Conservation (phyloP, 805 yeast genomes). For the Zygoascus bituminiphila region DNA sequence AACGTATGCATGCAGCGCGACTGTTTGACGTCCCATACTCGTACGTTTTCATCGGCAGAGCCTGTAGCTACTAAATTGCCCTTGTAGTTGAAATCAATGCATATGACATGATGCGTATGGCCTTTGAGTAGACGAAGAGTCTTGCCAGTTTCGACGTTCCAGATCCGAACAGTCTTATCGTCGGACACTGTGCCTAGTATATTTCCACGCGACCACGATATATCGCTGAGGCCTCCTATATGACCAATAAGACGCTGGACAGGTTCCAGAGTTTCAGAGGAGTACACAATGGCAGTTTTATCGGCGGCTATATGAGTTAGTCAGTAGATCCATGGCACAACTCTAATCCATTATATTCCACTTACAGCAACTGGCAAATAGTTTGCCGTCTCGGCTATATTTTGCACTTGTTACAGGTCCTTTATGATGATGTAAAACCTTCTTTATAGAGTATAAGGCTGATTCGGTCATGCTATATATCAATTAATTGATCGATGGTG, state of each 20-base stretch:
- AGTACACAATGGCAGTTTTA: slow-evolving; percentile 52
- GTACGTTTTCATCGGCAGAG: slow-evolving; percentile 82
- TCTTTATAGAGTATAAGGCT: background rate
- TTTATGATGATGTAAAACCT: slow-evolving; percentile 10
- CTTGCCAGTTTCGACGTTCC: slow-evolving; percentile 44
- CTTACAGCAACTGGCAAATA: slow-evolving; percentile 43
- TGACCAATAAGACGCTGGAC: slow-evolving; percentile 45
- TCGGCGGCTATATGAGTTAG: slow-evolving; percentile 36
- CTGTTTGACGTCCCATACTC: slow-evolving; percentile 76
- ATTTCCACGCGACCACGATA: slow-evolving; percentile 67
- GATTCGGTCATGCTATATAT: background rate
- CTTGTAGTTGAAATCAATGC: slow-evolving; percentile 58
- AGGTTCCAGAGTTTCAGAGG: slow-evolving; percentile 32
- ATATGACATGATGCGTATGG: slow-evolving; percentile 78
- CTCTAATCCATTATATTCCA: slow-evolving; percentile 2
- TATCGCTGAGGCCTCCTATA: slow-evolving; percentile 59
- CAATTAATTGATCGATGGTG: no score
- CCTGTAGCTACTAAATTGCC: slow-evolving; percentile 79
- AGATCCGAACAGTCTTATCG: slow-evolving; percentile 69
- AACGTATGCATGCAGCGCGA: slow-evolving; percentile 69
- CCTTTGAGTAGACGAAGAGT: slow-evolving; percentile 44
- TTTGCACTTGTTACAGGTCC: slow-evolving; percentile 39
- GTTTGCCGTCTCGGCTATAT: slow-evolving; percentile 52
- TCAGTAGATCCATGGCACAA: background rate
- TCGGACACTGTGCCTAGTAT: slow-evolving; percentile 80